phyloP scores from a whole-genome alignment of 306 rosid species.

The Corylus americana region DNA sequence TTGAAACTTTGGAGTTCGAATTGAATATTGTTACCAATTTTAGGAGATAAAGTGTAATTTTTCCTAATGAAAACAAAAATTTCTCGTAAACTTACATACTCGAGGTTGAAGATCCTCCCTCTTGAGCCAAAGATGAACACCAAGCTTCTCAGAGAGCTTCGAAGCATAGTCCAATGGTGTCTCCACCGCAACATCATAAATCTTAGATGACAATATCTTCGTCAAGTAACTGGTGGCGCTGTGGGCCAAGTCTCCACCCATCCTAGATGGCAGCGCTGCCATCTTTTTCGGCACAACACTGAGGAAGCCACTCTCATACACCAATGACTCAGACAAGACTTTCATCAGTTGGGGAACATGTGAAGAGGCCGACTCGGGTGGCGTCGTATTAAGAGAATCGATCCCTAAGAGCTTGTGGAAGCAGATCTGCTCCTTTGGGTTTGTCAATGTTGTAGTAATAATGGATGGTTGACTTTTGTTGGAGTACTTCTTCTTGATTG shows the following conservation, averaged over 20 bases:
- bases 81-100: conserved; percentile 11
- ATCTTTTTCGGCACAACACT: conserved; percentile 40
- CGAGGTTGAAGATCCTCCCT: conserved; percentile 58
- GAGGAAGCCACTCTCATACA: conserved; percentile 49
- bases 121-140: conserved; percentile 52
- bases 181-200: conserved; percentile 50
- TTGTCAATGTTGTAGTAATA: background rate
- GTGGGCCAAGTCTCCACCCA: background rate
- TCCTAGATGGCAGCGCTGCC: conserved; percentile 4
- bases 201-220: conserved; percentile 48
- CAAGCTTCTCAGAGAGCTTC: conserved; percentile 47
- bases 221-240: conserved; percentile 46
- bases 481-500: background rate
- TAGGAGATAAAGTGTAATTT: no score
- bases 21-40: no score
- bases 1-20: no score
- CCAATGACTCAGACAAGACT: conserved; percentile 40
- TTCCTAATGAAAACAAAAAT: no score
- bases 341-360: background rate
- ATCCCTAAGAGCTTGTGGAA: background rate
- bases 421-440: background rate
- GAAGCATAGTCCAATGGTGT: conserved; percentile 49
- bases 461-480: background rate
- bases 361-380: background rate
- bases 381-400: background rate